These are phyloP conservation scores for Trametes punicea DNA, from an alignment of 768 basidiomycete species.

Conservation along the genomic window DNA sequence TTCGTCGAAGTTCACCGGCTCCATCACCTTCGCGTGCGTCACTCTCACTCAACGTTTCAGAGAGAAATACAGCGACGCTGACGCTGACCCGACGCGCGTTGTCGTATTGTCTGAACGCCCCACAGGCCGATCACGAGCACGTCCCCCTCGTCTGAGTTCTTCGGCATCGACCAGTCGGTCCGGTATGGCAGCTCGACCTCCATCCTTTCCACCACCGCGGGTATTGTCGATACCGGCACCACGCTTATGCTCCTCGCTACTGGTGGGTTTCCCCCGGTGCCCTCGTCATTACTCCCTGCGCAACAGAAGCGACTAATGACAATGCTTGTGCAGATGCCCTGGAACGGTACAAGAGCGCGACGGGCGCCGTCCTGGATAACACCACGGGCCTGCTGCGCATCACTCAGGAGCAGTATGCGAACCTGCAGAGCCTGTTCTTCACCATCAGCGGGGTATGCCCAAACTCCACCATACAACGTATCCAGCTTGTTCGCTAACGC, in stretches of 20 bases:
- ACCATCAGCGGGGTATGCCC: constrained; percentile 27
- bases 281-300: neutral
- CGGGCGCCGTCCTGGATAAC: constrained; percentile 31
- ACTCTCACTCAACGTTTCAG: neutral
- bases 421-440: constrained; percentile 34
- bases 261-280: neutral
- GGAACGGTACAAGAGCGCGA: constrained; percentile 29
- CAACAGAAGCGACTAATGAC: neutral
- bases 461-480: neutral
- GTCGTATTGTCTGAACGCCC: neutral
- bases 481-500: neutral
- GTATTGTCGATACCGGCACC: constrained; percentile 30
- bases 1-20: constrained; percentile 26
- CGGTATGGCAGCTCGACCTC: constrained; percentile 21
- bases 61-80: constrained; percentile 18
- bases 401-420: constrained; percentile 26
- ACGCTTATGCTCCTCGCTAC: constrained; percentile 22
- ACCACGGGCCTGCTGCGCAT: constrained; percentile 32
- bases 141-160: constrained; percentile 31
- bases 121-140: constrained; percentile 31
- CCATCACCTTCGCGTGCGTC: constrained; percentile 28
- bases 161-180: constrained; percentile 36
- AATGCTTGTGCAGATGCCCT: constrained; percentile 29
- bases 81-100: neutral
- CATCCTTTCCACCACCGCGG: constrained; percentile 22